Percentiles rank a stretch among this genome's conserved stretches.
phyloP scores from a whole-genome alignment of 2,329 filamentous ascomycete species.

The Aspergillus pseudoterreus region DNA sequence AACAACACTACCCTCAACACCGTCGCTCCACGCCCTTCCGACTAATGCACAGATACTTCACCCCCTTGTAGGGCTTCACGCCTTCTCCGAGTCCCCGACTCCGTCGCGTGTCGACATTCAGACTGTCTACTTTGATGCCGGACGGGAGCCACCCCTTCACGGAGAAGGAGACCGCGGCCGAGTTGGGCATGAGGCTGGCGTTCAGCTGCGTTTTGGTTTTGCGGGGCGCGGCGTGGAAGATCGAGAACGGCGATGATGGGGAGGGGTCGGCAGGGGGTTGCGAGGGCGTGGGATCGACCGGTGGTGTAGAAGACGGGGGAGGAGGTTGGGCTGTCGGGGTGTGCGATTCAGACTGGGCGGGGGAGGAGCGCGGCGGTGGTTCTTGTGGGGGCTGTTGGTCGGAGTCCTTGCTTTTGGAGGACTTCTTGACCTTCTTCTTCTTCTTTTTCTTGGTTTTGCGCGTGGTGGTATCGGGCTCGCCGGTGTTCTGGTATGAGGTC shows the following conservation, averaged over 20 bases:
- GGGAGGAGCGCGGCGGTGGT: conserved; percentile 10
- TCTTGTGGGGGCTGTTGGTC: neutral
- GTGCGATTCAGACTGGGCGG: conserved; percentile 18
- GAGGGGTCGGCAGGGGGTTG: conserved; percentile 4
- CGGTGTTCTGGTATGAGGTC: conserved; percentile 27
- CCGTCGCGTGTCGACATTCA: conserved; percentile 67
- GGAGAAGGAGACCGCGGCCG: conserved; percentile 63
- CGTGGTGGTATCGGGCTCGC: conserved; percentile 24
- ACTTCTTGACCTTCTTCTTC: conserved; percentile 31
- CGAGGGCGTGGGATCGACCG: conserved; percentile 1
- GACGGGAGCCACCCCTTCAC: conserved; percentile 64
- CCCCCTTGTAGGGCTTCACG: conserved; percentile 93
- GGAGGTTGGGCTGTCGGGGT: conserved; percentile 16
- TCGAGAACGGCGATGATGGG: conserved; percentile 12
- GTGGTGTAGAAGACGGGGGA: neutral
- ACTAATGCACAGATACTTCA: conserved; percentile 86
- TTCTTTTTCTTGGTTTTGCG: conserved; percentile 36
- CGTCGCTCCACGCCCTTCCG: conserved; percentile 50
- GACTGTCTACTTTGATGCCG: conserved; percentile 60
- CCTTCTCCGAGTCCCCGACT: conserved; percentile 81
- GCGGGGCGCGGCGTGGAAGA: conserved; percentile 25
- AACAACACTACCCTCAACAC: conserved; percentile 7
- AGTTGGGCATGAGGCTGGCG: conserved; percentile 74
- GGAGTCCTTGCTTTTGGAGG: conserved; percentile 23
- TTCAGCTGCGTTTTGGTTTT: conserved; percentile 57